These are phyloP conservation scores for Epichloe sibirici DNA, from an alignment of 2,329 filamentous ascomycete species.

Conservation along the genomic window DNA sequence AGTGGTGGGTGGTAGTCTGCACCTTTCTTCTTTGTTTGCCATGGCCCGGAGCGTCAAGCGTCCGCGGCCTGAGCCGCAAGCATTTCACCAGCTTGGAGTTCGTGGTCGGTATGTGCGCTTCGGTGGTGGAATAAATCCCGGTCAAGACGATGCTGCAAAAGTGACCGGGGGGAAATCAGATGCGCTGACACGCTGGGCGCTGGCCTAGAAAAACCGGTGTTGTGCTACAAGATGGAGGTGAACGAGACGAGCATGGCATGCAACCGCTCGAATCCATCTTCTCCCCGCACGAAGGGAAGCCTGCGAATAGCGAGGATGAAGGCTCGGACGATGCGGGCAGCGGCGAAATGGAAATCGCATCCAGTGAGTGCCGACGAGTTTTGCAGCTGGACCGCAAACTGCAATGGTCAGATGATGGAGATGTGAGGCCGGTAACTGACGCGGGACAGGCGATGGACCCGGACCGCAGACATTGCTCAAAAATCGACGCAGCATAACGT, in stretches of 20 bases:
- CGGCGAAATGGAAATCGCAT: constrained; percentile 42
- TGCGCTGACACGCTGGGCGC: constrained; percentile 1
- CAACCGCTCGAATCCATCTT: constrained; percentile 80
- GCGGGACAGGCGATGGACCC: constrained; percentile 34
- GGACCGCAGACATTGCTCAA: constrained; percentile 41
- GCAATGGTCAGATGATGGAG: background rate
- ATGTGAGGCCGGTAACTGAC: background rate
- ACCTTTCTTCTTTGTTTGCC: background rate
- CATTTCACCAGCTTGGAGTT: constrained; percentile 22
- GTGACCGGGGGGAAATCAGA: background rate
- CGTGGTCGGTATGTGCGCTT: constrained; percentile 24
- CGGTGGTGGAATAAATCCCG: background rate
- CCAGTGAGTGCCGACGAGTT: constrained; percentile 24
- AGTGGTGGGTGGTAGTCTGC: background rate
- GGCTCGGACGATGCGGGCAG: constrained; percentile 20
- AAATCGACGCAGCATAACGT: constrained; percentile 36
- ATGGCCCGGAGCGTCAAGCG: constrained; percentile 23
- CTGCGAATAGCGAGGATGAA: constrained; percentile 15
- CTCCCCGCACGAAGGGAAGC: constrained; percentile 62
- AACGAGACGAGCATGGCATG: constrained; percentile 84
- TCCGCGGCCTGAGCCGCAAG: constrained; percentile 17
- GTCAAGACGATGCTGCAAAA: background rate
- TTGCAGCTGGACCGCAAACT: background rate
- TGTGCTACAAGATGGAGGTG: constrained; percentile 62
- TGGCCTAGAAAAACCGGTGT: constrained; percentile 72